These are phyloP conservation scores for Panicum hallii DNA, from an alignment of 202 grass and related monocot genomes.

Conservation along the genomic window DNA sequence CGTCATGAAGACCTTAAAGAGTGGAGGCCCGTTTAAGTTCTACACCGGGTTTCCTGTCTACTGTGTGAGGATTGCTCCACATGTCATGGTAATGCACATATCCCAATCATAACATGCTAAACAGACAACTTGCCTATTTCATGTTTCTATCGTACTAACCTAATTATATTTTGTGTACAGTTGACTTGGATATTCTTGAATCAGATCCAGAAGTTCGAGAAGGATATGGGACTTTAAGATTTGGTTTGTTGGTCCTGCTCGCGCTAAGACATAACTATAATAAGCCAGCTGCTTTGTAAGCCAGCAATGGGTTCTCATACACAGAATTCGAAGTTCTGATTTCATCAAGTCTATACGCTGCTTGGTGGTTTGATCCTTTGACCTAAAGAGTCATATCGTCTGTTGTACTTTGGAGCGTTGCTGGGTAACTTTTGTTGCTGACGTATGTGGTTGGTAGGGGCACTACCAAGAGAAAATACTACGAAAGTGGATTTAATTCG, in stretches of 20 bases:
- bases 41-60: conserved; percentile 82
- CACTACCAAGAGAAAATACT: conserved; percentile 16
- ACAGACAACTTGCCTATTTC: neutral
- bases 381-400: conserved; percentile 19
- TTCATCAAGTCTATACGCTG: conserved; percentile 39
- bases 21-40: conserved; percentile 74
- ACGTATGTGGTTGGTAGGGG: conserved; percentile 29
- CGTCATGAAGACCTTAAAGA: conserved; percentile 69
- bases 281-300: conserved; percentile 12
- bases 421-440: conserved; percentile 15
- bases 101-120: neutral
- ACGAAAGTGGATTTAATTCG: neutral
- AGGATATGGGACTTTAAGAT: conserved; percentile 55
- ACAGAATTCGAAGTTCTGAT: conserved; percentile 34
- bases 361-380: conserved; percentile 17
- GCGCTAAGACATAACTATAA: conserved; percentile 27
- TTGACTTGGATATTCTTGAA: conserved; percentile 87
- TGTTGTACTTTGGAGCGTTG: conserved; percentile 18
- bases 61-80: conserved; percentile 76
- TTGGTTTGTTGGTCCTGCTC: neutral
- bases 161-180: conserved; percentile 54
- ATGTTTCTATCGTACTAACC: conserved; percentile 21
- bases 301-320: conserved; percentile 36
- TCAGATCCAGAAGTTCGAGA: conserved; percentile 77
- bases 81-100: conserved; percentile 68